Percentiles rank a stretch among this genome's conserved stretches.
Conservation (phyloP, 2,329 filamentous ascomycete genomes). For the Cryoendolithus antarcticus region DNA sequence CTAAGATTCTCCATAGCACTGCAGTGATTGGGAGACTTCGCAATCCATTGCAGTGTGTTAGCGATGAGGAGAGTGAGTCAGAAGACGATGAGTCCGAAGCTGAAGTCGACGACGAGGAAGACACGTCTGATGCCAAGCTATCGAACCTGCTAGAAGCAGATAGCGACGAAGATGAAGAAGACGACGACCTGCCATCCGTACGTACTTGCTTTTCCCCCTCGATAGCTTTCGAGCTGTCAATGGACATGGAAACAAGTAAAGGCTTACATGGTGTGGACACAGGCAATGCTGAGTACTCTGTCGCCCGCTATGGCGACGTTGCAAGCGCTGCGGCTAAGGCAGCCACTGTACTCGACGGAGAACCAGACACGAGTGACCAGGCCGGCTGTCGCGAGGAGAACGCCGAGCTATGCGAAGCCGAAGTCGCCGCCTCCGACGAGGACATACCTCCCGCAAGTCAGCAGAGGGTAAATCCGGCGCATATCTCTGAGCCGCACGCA, state of each 20-base stretch:
- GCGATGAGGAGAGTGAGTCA: constrained; percentile 3
- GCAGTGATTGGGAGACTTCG: constrained; percentile 26
- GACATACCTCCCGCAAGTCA: too few relatives aligned
- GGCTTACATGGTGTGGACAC: constrained; percentile 4
- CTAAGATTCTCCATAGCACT: constrained; percentile 47
- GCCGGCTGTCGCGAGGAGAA: too few relatives aligned
- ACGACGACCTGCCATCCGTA: constrained; percentile 7
- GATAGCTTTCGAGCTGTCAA: too few relatives aligned
- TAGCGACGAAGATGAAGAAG: constrained; percentile 8
- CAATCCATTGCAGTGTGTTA: constrained; percentile 3
- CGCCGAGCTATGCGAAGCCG: too few relatives aligned
- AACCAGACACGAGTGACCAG: too few relatives aligned
- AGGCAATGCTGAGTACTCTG: background rate
- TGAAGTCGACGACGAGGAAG: background rate
- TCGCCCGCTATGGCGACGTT: too few relatives aligned
- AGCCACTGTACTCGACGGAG: too few relatives aligned
- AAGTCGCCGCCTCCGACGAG: too few relatives aligned
- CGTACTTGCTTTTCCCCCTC: constrained; percentile 2
- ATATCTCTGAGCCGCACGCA: too few relatives aligned
- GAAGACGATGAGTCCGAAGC: constrained; percentile 7
- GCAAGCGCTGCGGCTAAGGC: too few relatives aligned
- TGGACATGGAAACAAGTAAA: background rate
- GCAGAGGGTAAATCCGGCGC: too few relatives aligned
- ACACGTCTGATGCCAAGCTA: constrained; percentile 1
- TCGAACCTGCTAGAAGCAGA: constrained; percentile 7